Conservation (phyloP, 2,329 filamentous ascomycete species). For the Alternaria consortialis region DNA sequence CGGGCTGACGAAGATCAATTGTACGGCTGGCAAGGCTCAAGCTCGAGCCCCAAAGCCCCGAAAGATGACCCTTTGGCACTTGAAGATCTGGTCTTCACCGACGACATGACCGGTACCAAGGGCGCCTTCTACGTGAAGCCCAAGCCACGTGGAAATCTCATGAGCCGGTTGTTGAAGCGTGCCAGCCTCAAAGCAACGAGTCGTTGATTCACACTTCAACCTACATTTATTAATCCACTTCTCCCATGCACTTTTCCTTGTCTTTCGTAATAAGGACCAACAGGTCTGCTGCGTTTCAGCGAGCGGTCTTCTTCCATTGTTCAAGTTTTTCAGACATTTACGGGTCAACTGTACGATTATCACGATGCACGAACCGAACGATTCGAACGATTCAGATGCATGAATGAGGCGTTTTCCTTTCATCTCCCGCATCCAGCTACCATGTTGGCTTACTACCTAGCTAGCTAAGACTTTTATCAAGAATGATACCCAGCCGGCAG, state of each 20-base stretch:
- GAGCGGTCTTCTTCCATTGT: slow-evolving; percentile 10
- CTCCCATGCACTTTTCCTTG: not conserved
- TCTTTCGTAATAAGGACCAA: slow-evolving; percentile 3
- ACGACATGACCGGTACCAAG: slow-evolving; percentile 57
- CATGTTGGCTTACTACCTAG: slow-evolving; percentile 16
- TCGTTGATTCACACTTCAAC: slow-evolving; percentile 17
- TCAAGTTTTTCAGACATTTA: slow-evolving; percentile 1
- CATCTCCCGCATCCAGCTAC: slow-evolving; percentile 8
- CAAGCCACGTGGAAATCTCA: slow-evolving; percentile 45
- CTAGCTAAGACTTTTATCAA: slow-evolving; percentile 17
- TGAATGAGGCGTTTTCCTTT: slow-evolving; percentile 35
- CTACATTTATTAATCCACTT: not conserved
- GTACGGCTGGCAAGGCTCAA: slow-evolving; percentile 70
- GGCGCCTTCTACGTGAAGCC: slow-evolving; percentile 57
- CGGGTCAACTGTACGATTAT: slow-evolving; percentile 13
- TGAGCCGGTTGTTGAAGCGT: slow-evolving; percentile 49
- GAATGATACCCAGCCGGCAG: slow-evolving; percentile 20
- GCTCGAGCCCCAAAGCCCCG: slow-evolving; percentile 22
- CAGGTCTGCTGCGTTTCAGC: slow-evolving; percentile 18
- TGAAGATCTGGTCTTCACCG: slow-evolving; percentile 60
- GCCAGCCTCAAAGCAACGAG: slow-evolving; percentile 42
- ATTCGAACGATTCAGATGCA: slow-evolving; percentile 24
- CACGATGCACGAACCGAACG: slow-evolving; percentile 19
- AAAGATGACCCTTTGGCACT: slow-evolving; percentile 64
- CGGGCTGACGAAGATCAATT: slow-evolving; percentile 76